Conservation (phyloP, 768 basidiomycete genomes). For the Mrakia blollopis region DNA sequence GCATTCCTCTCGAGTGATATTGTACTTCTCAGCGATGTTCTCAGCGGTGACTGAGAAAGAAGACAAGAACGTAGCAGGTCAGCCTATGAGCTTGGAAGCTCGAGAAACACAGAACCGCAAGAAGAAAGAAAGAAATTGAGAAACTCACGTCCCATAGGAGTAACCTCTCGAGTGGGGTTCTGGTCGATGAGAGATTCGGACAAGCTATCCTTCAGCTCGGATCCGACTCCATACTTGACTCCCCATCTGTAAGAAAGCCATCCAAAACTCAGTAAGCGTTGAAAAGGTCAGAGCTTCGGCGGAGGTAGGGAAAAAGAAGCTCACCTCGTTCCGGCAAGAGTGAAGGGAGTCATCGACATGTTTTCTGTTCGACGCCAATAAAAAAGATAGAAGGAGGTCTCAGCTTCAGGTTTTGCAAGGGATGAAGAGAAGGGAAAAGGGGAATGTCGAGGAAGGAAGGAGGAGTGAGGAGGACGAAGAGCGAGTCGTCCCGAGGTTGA, state of each 20-base stretch:
- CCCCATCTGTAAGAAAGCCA: conserved; percentile 38
- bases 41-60: conserved; percentile 43
- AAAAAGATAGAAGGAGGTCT: neutral
- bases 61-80: neutral
- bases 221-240: conserved; percentile 45
- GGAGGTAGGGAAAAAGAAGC: too few relatives aligned
- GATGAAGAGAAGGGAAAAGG: too few relatives aligned
- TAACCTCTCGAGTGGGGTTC: conserved; percentile 37
- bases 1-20: conserved; percentile 45
- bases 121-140: neutral
- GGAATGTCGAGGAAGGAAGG: too few relatives aligned
- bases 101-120: neutral
- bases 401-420: neutral
- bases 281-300: neutral
- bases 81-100: conserved; percentile 7
- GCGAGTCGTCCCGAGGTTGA: too few relatives aligned
- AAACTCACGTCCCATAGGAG: conserved; percentile 21
- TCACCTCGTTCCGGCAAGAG: conserved; percentile 37
- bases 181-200: conserved; percentile 46
- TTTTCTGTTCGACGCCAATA: conserved; percentile 34
- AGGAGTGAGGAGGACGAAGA: too few relatives aligned
- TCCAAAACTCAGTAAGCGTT: neutral
- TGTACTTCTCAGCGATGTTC: conserved; percentile 48
- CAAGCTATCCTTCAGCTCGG: conserved; percentile 47
- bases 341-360: conserved; percentile 44